Percentiles rank a stretch among this genome's conserved stretches.
These are phyloP conservation scores for Thuja plicata DNA, from an alignment of 83 land plant species.

Conservation along the genomic window DNA sequence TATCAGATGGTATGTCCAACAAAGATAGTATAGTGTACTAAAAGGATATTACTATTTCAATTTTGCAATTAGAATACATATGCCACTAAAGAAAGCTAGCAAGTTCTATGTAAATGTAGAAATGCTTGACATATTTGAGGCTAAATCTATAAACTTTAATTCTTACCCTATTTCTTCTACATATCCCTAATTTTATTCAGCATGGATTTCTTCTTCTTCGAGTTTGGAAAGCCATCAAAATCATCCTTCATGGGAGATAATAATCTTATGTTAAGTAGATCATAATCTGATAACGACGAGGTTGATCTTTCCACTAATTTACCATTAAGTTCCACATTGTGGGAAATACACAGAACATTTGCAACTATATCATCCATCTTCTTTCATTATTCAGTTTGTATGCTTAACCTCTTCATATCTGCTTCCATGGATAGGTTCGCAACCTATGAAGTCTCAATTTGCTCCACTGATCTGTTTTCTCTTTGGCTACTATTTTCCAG, in stretches of 20 bases:
- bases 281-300: constrained; percentile 26
- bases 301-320: constrained; percentile 35
- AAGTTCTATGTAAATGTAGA: neutral
- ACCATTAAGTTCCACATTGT: constrained; percentile 46
- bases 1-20: neutral
- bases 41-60: neutral
- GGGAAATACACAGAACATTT: constrained; percentile 30
- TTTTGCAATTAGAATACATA: constrained; percentile 1
- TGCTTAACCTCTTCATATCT: constrained; percentile 49
- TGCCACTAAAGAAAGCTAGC: neutral
- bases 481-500: constrained; percentile 46
- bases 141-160: constrained; percentile 1
- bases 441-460: constrained; percentile 53
- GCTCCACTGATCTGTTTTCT: constrained; percentile 44
- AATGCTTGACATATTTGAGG: neutral
- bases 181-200: constrained; percentile 58
- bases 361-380: constrained; percentile 73
- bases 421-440: constrained; percentile 53
- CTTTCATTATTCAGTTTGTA: constrained; percentile 65
- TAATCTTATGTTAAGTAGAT: constrained; percentile 23
- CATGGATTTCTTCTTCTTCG: constrained; percentile 66
- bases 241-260: constrained; percentile 46
- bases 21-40: neutral
- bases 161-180: constrained; percentile 68
- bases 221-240: constrained; percentile 38